Evolutionary conservation across 2,329 filamentous ascomycete genomes (phyloP).

Genomic region (Exophiala sp.): DNA sequence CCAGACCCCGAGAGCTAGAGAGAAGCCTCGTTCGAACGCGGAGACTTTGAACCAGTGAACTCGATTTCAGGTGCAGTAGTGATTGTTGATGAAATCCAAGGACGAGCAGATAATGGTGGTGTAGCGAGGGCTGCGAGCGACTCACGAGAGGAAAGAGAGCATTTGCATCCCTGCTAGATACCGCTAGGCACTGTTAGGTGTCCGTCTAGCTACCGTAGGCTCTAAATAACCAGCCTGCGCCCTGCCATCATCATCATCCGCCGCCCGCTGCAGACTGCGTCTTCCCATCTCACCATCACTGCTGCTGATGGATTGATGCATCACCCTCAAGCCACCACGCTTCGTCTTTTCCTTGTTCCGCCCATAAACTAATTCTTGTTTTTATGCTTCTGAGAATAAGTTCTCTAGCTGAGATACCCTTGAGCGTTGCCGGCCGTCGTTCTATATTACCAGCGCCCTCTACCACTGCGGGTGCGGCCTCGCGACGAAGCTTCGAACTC

Average conservation of each 20-base stretch:
- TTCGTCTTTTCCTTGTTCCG: conserved; percentile 10
- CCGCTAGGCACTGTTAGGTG: too few relatives aligned
- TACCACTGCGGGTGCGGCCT: not conserved
- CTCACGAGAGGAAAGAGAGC: too few relatives aligned
- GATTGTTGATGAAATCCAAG: not conserved
- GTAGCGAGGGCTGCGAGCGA: not conserved
- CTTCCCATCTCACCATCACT: not conserved
- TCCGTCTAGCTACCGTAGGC: too few relatives aligned
- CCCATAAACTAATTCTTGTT: conserved; percentile 5
- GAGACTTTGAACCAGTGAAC: not conserved
- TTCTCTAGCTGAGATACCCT: conserved; percentile 8
- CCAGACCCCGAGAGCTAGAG: not conserved
- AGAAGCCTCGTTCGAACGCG: not conserved
- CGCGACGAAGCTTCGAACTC: too few relatives aligned
- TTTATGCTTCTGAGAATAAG: conserved; percentile 2
- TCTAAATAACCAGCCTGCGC: not conserved
- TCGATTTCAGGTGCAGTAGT: not conserved
- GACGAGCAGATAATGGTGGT: not conserved
- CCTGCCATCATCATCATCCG: not conserved
- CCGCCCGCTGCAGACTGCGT: not conserved
- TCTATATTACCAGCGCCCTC: not conserved
- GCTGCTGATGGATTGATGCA: not conserved
- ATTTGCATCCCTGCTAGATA: too few relatives aligned
- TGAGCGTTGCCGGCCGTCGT: conserved; percentile 1
- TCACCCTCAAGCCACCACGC: conserved; percentile 1